A percentile compares a stretch with the other conserved stretches of the same genome.
Conservation (phyloP, 78 protist species). For the Tieghemostelium lacteum region DNA sequence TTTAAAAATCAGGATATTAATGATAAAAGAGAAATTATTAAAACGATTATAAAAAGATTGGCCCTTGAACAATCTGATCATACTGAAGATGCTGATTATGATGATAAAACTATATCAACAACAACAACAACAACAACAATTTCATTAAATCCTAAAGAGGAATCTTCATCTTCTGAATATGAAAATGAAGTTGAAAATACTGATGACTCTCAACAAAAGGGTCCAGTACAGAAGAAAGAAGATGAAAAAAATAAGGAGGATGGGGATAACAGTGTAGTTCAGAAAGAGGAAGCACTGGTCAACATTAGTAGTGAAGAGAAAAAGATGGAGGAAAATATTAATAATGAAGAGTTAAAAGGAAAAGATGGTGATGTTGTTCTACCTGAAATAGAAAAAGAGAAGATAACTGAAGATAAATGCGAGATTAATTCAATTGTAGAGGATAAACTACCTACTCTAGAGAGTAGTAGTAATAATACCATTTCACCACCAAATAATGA, state of each 20-base stretch:
- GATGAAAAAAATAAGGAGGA: neutral
- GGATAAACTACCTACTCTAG: too few relatives aligned
- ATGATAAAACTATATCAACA: neutral
- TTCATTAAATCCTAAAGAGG: neutral
- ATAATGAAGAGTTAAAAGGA: too few relatives aligned
- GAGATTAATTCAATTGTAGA: too few relatives aligned
- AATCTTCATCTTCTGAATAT: too few relatives aligned
- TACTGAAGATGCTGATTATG: neutral
- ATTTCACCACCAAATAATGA: too few relatives aligned
- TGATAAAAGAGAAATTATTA: constrained; percentile 34
- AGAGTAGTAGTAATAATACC: too few relatives aligned
- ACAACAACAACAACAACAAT: neutral
- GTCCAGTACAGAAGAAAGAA: neutral
- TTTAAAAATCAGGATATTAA: constrained; percentile 17
- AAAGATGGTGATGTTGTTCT: too few relatives aligned
- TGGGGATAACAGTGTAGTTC: neutral
- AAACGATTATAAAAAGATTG: constrained; percentile 14
- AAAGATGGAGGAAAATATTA: too few relatives aligned
- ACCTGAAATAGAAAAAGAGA: too few relatives aligned
- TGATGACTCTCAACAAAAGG: neutral
- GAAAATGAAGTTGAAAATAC: neutral
- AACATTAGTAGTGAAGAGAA: too few relatives aligned
- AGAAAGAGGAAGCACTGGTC: neutral
- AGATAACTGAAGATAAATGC: too few relatives aligned
- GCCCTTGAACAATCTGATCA: neutral